Base-by-base conservation (phyloP, 345 rosid genomes). In the Boechera retrofracta region DNA sequence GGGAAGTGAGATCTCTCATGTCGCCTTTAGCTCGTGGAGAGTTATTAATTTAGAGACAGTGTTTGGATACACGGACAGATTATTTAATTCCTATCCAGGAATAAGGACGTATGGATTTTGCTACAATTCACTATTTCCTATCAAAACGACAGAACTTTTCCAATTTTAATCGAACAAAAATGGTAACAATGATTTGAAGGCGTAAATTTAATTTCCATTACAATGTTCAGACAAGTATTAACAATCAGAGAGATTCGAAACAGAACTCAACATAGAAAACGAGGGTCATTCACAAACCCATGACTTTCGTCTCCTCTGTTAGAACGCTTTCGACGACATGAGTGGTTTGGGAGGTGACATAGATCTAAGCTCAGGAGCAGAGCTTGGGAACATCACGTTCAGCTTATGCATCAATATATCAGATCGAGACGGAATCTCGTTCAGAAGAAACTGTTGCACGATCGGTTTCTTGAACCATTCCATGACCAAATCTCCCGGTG, bases 381-480 rank as follows among this genome's bases (percentile, higher is more conserved):
- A 96, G 80, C 85, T 86, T 7, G 98, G 99, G 80, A 96, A 91
- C 38, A 89, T 82, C 7, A 82, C 86, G 84, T 96, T 93, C 56
- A 96, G 83, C 83, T 84, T 93, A 84, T 93, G 98, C 99, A 96
- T 91, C 59, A 96, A 89, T 76, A 93, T 89, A 79, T 91, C 98
- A 29, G 88, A 83, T 12, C 98, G 85, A 2, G 99, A 91, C 4
- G 97, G 96, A 11, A 93, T 87, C 76, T 96, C 99, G 31, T 96
- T 93, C 63, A 96, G 72, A 52, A 93, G 96, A 82, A 95, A 95
- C 80, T 95, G 98, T 73, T 95, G 98, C 53, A 95, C 99, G 5
- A 95, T 89, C 12, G 98, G 97, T 70, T 95, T 95, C 87, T 93
- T 91, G 74, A 89, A 95, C 99, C 99, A 95, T 69, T 87, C 98